phyloP scores from a whole-genome alignment of 2,329 filamentous ascomycete genomes.

The Hypomyces rosellus region DNA sequence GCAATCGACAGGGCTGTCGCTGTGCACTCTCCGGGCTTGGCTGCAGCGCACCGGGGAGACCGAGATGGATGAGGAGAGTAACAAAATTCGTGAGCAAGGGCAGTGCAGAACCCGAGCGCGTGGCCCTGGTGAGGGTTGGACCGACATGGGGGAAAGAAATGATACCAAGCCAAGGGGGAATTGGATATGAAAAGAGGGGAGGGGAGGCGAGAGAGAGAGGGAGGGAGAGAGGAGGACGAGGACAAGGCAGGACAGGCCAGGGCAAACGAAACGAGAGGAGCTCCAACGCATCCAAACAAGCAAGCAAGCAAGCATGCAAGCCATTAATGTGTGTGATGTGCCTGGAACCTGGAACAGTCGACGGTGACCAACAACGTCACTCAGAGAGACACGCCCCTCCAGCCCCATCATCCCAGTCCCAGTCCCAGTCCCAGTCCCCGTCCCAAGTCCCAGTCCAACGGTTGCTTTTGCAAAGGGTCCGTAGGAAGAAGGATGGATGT shows the following conservation, averaged over 20 bases:
- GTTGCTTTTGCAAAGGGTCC: no score
- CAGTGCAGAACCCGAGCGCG: slow-evolving; percentile 9
- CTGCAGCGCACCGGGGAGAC: slow-evolving; percentile 12
- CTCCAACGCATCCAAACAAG: neutral
- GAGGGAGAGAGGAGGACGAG: no score
- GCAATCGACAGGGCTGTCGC: slow-evolving; percentile 9
- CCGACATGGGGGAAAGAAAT: slow-evolving; percentile 2
- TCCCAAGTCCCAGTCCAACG: no score
- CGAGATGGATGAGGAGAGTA: slow-evolving; percentile 10
- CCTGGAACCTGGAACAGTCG: neutral
- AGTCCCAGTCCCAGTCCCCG: neutral
- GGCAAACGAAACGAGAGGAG: slow-evolving; percentile 7
- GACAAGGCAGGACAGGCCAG: neutral
- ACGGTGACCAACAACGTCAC: slow-evolving; percentile 10
- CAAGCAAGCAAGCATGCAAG: neutral
- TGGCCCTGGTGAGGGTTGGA: slow-evolving; percentile 5
- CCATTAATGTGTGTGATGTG: neutral
- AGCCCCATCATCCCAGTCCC: neutral
- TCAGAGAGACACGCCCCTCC: slow-evolving; percentile 4
- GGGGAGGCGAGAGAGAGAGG: no score
- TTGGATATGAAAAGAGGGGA: neutral
- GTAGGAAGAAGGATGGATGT: no score
- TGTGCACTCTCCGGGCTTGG: slow-evolving; percentile 9
- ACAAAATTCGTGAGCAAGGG: slow-evolving; percentile 8
- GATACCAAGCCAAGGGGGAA: slow-evolving; percentile 1